phyloP scores from a whole-genome alignment of 139 green algal genomes.

The Microglena sp. region DNA sequence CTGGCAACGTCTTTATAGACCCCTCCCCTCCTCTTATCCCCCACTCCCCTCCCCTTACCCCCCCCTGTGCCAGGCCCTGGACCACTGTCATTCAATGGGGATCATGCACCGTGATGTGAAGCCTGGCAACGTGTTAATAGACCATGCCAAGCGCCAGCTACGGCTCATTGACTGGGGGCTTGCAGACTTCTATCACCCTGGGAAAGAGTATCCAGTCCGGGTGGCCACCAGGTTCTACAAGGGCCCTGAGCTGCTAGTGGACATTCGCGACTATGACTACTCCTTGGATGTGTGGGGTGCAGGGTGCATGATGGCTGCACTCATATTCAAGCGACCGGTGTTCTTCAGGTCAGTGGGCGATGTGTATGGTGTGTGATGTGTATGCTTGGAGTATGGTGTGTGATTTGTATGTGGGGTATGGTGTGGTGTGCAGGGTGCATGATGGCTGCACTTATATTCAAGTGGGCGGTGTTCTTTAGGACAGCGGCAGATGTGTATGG shows the following conservation, averaged over 20 bases:
- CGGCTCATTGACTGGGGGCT: slow-evolving; percentile 98
- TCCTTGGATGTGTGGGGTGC: slow-evolving; percentile 93
- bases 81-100: slow-evolving; percentile 84
- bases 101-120: slow-evolving; percentile 86
- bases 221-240: slow-evolving; percentile 85
- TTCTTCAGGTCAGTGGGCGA: slow-evolving; percentile 37
- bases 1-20: slow-evolving; percentile 64
- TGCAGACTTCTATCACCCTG: slow-evolving; percentile 98
- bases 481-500: too few species aligned
- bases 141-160: slow-evolving; percentile 83
- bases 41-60: neutral
- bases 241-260: slow-evolving; percentile 95
- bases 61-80: slow-evolving; percentile 85
- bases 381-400: too few species aligned
- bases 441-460: slow-evolving; percentile 87
- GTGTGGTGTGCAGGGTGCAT: slow-evolving; percentile 91
- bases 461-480: slow-evolving; percentile 65
- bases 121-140: slow-evolving; percentile 88
- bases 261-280: slow-evolving; percentile 86
- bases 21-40: neutral
- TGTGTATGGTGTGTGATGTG: too few species aligned
- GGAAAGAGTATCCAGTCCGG: slow-evolving; percentile 63
- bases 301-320: slow-evolving; percentile 74
- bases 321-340: slow-evolving; percentile 88
- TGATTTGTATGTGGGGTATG: neutral